These are phyloP conservation scores for Exutisphaerella laricina DNA, from an alignment of 2,329 filamentous ascomycete genomes.

Conservation along the genomic window DNA sequence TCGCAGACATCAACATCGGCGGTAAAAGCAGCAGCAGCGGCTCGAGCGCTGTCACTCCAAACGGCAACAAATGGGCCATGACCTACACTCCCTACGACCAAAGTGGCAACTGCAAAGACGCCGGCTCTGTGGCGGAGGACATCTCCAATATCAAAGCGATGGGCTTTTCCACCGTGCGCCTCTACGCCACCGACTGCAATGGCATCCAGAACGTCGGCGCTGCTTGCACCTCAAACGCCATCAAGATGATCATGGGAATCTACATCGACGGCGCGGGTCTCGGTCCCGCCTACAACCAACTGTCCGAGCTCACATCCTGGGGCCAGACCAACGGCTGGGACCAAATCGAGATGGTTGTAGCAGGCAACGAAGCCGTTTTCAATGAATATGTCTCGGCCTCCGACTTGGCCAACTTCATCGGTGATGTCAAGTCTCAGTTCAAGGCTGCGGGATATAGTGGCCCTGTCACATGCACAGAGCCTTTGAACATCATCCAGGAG, in stretches of 20 bases:
- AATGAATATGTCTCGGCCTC: conserved; percentile 60
- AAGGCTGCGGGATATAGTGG: conserved; percentile 55
- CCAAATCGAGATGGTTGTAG: conserved; percentile 70
- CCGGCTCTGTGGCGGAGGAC: conserved; percentile 36
- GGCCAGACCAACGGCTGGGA: conserved; percentile 64
- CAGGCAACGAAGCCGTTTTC: conserved; percentile 89
- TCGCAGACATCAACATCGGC: background rate
- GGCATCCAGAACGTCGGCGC: conserved; percentile 69
- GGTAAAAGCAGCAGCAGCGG: background rate
- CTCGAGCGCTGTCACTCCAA: conserved; percentile 25
- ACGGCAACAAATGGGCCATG: conserved; percentile 44
- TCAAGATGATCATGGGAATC: conserved; percentile 82
- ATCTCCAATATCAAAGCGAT: conserved; percentile 40
- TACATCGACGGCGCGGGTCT: conserved; percentile 65
- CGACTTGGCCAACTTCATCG: conserved; percentile 66
- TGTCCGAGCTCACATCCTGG: conserved; percentile 67
- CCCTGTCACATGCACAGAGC: conserved; percentile 78
- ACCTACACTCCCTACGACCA: conserved; percentile 46
- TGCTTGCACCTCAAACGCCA: conserved; percentile 59
- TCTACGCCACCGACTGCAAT: conserved; percentile 90
- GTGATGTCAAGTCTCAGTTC: conserved; percentile 59
- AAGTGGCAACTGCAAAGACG: conserved; percentile 41
- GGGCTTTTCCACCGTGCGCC: conserved; percentile 62
- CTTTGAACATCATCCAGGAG: conserved; percentile 68
- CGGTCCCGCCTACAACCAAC: conserved; percentile 59